A percentile compares a stretch with the other conserved stretches of the same genome.
Evolutionary conservation across 1,139 yeast genomes (phyloP).

Genomic region (Lodderomyces beijingensis): DNA sequence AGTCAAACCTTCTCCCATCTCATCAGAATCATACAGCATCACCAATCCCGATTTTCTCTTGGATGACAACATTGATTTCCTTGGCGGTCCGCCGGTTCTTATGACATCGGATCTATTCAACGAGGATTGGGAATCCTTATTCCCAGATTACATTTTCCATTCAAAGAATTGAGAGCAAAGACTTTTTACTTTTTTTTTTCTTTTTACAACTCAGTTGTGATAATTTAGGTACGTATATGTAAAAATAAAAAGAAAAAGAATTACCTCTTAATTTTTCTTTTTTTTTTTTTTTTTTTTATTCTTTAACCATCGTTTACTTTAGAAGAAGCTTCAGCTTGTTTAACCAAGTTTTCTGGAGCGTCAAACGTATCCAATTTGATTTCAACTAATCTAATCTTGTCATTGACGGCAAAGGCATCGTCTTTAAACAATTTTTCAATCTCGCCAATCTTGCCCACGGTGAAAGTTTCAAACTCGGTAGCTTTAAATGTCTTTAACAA

Average conservation of each 20-base stretch:
- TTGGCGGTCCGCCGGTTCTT: constrained; percentile 52
- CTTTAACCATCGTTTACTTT: constrained; percentile 28
- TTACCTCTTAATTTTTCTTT: not conserved
- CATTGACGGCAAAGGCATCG: constrained; percentile 22
- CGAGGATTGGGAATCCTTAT: constrained; percentile 49
- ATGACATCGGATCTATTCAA: constrained; percentile 50
- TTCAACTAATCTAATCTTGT: constrained; percentile 33
- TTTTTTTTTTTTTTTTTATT: no score
- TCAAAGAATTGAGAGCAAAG: constrained; percentile 11
- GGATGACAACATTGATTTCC: constrained; percentile 34
- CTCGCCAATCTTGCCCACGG: constrained; percentile 25
- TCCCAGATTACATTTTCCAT: constrained; percentile 36
- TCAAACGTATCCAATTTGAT: constrained; percentile 34
- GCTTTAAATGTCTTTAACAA: constrained; percentile 30
- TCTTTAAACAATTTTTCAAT: constrained; percentile 24
- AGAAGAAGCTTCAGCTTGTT: constrained; percentile 42
- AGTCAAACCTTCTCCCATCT: constrained; percentile 6
- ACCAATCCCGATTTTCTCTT: constrained; percentile 18
- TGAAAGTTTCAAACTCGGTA: constrained; percentile 22
- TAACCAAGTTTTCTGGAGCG: constrained; percentile 31
- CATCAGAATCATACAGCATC: constrained; percentile 11
- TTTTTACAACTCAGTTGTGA: not conserved
- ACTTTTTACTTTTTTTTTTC: not conserved
- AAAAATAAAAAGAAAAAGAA: not conserved
- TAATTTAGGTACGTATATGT: not conserved